Base-by-base conservation (phyloP, 2,329 filamentous ascomycete genomes). In the Neonectria coccinea region DNA sequence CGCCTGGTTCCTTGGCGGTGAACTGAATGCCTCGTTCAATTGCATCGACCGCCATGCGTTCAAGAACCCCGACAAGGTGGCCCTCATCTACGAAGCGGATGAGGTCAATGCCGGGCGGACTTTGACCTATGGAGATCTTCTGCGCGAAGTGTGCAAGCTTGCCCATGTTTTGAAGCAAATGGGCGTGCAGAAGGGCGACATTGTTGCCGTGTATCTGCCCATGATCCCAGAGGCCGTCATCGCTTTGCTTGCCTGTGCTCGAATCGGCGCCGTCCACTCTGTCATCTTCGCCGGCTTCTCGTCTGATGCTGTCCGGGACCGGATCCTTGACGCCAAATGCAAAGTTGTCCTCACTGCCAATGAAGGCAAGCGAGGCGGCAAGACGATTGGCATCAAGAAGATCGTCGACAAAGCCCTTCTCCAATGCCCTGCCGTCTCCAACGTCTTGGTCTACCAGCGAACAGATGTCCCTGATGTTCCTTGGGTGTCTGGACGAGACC, bases 231-330 rank as follows among this genome's bases (percentile, higher is more conserved):
- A 97, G 80, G 94, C 94, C 1, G 74, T 97, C 59, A 85, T 97
- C 74, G 91, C 94, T 1, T 60, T 74, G 3, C 85, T 97, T 36
- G 94, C 94, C 56, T 95, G 93, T 78, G 83, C 89, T 18, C 91
- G 94, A 75, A 96, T 97, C 71, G 94, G 94, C 64, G 94, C 94
- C 31, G 86, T 97, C 8, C 94, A 97, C 86, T 97, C 94, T 0
- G 94, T 97, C 47, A 92, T 97, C 64, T 97, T 97, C 73, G 94
- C 94, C 57, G 94, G 94, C 61, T 97, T 97, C 85, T 97, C 94
- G 22, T 91, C 94, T 54, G 94, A 97, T 78, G 97, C 94, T 1
- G 87, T 97, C 27, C 90, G 93, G 69, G 94, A 97, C 79, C 93
- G 94, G 73, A 92, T 97, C 73, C 84, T 93, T 62, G 94, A 97